Base-by-base conservation (phyloP, 805 yeast species). In the Dipodascus geniculatus region DNA sequence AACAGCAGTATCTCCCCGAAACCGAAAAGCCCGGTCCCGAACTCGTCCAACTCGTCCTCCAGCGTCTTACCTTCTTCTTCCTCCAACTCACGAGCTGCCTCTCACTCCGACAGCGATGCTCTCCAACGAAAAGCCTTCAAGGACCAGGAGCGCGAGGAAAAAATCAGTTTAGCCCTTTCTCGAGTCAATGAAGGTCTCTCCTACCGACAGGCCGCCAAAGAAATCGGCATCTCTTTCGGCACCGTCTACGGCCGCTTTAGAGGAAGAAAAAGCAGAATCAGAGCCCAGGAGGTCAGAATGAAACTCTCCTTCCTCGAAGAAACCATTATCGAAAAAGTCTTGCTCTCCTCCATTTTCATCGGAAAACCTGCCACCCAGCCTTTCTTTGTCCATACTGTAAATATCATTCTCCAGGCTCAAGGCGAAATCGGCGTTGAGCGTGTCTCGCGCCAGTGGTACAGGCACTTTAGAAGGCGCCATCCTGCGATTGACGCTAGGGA, bases 181-280 rank as follows among this genome's bases (percentile, higher is more conserved):
- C 44, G 44, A 6, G 44, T 38, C 20, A 38, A 38, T 38, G 44
- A 38, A 38, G 44, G 44, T 6, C 44, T 38, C 20, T 38, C 44
- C 6, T 38, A 38, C 14, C 44, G 44, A 3, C 44, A 38, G 20
- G 44, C 44, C 20, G 44, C 44, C 14, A 38, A 38, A 17, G 44
- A 38, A 38, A 38, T 38, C 20, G 44, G 44, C 20, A 38, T 38
- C 20, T 38, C 44, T n/a, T 38, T 38, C 14, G 44, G 44, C 20
- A 38, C 44, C 20, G 44, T 38, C 14, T 38, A 38, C 44, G 44
- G 44, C 20, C 44, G 44, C 20, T 38, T 38, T n/a, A 38, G 44
- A 38, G 44, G 44, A 4, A 14, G 44, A n/a, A 38, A 38, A 38
- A 38, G 44, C 20, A 4, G 44, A 14, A 38, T 38, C 4, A 9